These are phyloP conservation scores for Raphidocelis subcapitata DNA, from an alignment of 139 green algal species.

Conservation along the genomic window DNA sequence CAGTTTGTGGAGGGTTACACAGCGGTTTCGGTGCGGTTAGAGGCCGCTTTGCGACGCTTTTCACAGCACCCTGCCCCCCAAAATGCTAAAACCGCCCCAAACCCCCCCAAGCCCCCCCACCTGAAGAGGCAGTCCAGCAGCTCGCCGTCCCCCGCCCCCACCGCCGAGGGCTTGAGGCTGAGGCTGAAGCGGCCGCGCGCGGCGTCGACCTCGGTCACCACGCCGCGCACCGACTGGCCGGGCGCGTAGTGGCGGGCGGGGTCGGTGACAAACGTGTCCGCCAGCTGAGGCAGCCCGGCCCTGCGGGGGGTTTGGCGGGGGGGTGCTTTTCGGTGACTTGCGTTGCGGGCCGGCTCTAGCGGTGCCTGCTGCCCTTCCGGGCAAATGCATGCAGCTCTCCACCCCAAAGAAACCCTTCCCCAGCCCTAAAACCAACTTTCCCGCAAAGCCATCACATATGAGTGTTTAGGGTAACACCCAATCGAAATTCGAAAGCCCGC, in stretches of 20 bases:
- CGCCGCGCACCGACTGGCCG: slow-evolving; percentile 73
- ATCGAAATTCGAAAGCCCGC: neutral
- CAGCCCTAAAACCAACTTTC: no score
- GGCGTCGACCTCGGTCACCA: slow-evolving; percentile 36
- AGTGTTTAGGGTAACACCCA: neutral
- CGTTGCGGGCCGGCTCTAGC: no score
- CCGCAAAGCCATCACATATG: no score
- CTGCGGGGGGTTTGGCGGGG: slow-evolving; percentile 16
- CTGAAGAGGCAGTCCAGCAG: slow-evolving; percentile 27
- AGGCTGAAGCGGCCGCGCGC: slow-evolving; percentile 9
- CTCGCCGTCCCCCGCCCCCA: slow-evolving; percentile 11
- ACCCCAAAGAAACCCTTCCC: no score
- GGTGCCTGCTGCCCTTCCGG: no score
- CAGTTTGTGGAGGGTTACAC: no score
- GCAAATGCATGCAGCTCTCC: no score
- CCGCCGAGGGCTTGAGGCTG: slow-evolving; percentile 23
- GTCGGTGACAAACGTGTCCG: slow-evolving; percentile 79
- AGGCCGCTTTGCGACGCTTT: no score
- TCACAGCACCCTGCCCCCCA: no score
- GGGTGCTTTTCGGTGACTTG: no score
- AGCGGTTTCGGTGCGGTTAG: no score
- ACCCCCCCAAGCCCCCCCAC: neutral
- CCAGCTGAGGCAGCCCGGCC: slow-evolving; percentile 73
- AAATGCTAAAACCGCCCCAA: neutral
- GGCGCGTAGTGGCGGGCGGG: slow-evolving; percentile 53